Evolutionary conservation across 352 stramenopile species (phyloP), one percentile per base, ranked within the genome.

Genomic region (Pythium angustatum): DNA sequence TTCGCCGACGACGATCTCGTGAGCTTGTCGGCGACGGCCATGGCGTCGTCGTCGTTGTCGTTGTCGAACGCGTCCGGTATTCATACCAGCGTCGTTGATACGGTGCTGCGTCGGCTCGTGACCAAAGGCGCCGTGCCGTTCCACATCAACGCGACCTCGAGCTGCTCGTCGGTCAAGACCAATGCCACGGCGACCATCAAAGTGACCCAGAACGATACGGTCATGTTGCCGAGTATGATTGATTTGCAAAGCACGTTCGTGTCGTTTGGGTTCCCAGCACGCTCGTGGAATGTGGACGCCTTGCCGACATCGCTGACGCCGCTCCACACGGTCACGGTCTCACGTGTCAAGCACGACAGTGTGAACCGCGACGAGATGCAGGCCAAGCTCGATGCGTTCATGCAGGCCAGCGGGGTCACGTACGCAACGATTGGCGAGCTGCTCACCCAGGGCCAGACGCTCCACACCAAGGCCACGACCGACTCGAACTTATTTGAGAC

Each of bases 201-300:
- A 26, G 27, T 26, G 5, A 26, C 27, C 19, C 47, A 34, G 47
- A 38, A 26, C 30, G 49, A 55, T 11, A 74, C 19, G 58, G 77
- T 49, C 64, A 79, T 40, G 36, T 76, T 27, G 63, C 68, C 34
- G 56, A 65, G 3, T 10, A 30, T 58, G 12, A 26, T 47, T 3
- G 52, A 58, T 4, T 10, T 58, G 2, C 52, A 43, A 8, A 45
- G 22, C 17, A 79, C 71, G 15, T 64, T 69, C 1, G 71, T 72
- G 14, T 57, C 72, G 27, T 84, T 78, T 41, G 76, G 76, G n/a
- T 84, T 84, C 45, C 62, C 69, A 26, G 49, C 72, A 5, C 68
- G 66, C 15, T 63, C 75, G 15, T 84, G 76, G 76, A 81, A 84
- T 50, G 61, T 64, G 3, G 73, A 81, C n/a, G 54, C 64, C 34